Percentiles rank a stretch among this genome's conserved stretches.
phyloP scores from a whole-genome alignment of 768 basidiomycete species.

The Boletus huronensis region DNA sequence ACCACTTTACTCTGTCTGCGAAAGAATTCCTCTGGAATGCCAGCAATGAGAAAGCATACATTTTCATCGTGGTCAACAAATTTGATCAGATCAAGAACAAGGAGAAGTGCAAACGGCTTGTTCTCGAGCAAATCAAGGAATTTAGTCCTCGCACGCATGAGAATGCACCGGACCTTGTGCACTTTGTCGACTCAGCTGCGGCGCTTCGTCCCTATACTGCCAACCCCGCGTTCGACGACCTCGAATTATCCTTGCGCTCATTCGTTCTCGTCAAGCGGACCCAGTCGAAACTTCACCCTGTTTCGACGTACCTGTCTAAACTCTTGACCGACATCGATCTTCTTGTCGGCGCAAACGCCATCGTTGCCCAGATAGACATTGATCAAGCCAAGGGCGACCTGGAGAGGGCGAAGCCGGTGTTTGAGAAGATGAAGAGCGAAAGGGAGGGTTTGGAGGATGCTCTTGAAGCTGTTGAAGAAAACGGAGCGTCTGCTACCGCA shows the following conservation, averaged over 20 bases:
- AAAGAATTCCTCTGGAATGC: constrained; percentile 92
- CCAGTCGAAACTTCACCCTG: constrained; percentile 95
- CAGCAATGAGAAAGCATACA: constrained; percentile 93
- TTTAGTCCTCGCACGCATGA: constrained; percentile 91
- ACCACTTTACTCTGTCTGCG: constrained; percentile 95
- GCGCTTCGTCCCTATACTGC: constrained; percentile 64
- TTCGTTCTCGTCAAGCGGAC: constrained; percentile 95
- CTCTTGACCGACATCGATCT: constrained; percentile 89
- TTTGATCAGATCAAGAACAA: constrained; percentile 96
- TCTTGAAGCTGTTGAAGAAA: constrained; percentile 78
- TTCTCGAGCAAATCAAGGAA: constrained; percentile 91
- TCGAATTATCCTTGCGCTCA: constrained; percentile 86
- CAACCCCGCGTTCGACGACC: constrained; percentile 75
- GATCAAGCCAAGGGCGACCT: constrained; percentile 70
- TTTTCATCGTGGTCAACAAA: constrained; percentile 99
- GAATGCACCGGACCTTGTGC: constrained; percentile 89
- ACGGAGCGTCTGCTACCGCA: constrained; percentile 51
- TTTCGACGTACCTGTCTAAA: constrained; percentile 84
- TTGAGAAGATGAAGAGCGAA: constrained; percentile 81
- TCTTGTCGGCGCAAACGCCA: constrained; percentile 79
- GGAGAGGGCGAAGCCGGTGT: constrained; percentile 65
- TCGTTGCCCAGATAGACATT: constrained; percentile 79
- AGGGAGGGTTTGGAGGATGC: constrained; percentile 74
- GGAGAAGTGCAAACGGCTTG: constrained; percentile 80
- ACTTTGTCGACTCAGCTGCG: constrained; percentile 92